Conservation (phyloP, 805 yeast genomes). For the Ogataea trehaloabstinens region DNA sequence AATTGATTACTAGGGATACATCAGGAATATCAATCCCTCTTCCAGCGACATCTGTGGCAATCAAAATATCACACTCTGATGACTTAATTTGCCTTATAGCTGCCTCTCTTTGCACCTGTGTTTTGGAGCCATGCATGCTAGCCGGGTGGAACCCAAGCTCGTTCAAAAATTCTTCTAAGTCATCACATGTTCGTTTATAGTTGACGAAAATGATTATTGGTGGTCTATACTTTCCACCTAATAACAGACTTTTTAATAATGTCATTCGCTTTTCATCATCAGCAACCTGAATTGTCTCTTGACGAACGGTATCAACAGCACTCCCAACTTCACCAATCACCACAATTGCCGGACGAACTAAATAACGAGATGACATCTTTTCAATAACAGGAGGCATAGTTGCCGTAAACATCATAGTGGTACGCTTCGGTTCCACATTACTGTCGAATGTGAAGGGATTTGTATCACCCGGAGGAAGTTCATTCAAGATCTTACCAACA, state of each 20-base stretch:
- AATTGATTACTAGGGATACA: conserved; percentile 82
- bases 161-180: conserved; percentile 50
- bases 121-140: conserved; percentile 81
- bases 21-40: conserved; percentile 92
- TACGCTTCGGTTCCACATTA: conserved; percentile 39
- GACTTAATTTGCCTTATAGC: conserved; percentile 60
- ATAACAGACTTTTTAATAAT: conserved; percentile 40
- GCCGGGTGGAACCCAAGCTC: conserved; percentile 49
- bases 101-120: conserved; percentile 82
- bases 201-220: conserved; percentile 82
- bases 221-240: conserved; percentile 36
- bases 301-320: conserved; percentile 67
- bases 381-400: conserved; percentile 81
- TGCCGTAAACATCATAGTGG: conserved; percentile 92
- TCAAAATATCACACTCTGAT: conserved; percentile 58
- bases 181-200: conserved; percentile 70
- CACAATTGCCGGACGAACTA: conserved; percentile 59
- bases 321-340: conserved; percentile 67
- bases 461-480: conserved; percentile 47
- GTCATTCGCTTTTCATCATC: conserved; percentile 44
- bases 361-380: conserved; percentile 58
- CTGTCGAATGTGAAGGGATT: conserved; percentile 35
- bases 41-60: conserved; percentile 95
- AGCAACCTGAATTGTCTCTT: conserved; percentile 55
- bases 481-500: conserved; percentile 55